These are phyloP conservation scores for Centrapalus pauciflorus DNA, from an alignment of 129 eudicot genomes.

Conservation along the genomic window DNA sequence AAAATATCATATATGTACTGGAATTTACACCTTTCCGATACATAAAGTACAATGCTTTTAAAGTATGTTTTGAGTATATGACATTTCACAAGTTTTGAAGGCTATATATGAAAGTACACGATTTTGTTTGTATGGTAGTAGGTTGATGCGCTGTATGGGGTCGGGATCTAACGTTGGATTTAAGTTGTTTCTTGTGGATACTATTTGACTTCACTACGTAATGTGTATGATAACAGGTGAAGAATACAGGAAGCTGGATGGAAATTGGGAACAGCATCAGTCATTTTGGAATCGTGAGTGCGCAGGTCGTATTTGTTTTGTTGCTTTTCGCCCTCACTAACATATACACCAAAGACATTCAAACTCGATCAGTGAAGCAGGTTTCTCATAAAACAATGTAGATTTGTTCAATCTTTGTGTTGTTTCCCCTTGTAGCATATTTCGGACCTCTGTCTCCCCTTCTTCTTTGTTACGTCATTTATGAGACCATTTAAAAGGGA, in stretches of 20 bases:
- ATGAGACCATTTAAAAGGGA: slow-evolving; percentile 2
- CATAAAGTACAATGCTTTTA: no score
- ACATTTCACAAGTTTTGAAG: no score
- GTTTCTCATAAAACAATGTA: slow-evolving; percentile 50
- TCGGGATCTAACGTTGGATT: no score
- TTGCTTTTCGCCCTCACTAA: slow-evolving; percentile 83
- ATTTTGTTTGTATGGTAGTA: no score
- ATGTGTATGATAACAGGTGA: slow-evolving; percentile 45
- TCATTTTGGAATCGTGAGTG: slow-evolving; percentile 98
- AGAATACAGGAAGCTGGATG: slow-evolving; percentile 99
- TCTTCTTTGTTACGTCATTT: slow-evolving; percentile 6
- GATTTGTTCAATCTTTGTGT: slow-evolving; percentile 8
- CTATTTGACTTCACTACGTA: not conserved
- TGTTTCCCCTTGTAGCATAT: not conserved
- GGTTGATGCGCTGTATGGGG: no score
- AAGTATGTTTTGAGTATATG: no score
- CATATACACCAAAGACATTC: slow-evolving; percentile 76
- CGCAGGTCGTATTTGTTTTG: slow-evolving; percentile 94
- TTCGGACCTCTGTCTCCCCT: slow-evolving; percentile 1
- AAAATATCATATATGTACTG: no score
- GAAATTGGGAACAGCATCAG: slow-evolving; percentile 98
- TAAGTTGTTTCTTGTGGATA: not conserved
- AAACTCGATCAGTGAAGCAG: slow-evolving; percentile 38
- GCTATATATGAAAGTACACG: no score
- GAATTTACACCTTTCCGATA: no score